Percentiles rank a stretch among this genome's conserved stretches.
These are phyloP conservation scores for Cladosporium oxysporum DNA, from an alignment of 2,329 filamentous ascomycete species.

Conservation along the genomic window DNA sequence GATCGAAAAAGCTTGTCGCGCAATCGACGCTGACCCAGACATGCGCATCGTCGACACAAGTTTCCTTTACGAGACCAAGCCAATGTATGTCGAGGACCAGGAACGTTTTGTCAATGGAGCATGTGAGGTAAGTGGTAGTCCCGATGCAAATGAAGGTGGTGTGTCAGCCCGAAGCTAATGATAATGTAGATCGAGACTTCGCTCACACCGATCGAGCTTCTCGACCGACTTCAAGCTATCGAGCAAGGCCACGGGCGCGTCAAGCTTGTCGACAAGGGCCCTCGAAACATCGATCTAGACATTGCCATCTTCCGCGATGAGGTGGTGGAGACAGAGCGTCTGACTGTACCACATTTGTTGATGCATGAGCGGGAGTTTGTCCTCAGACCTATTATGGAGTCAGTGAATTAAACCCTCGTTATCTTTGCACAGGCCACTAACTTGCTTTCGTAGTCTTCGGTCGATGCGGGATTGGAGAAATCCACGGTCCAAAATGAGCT, in stretches of 20 bases:
- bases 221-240: conserved; percentile 81
- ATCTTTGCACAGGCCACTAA: background rate
- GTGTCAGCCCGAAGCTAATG: conserved; percentile 18
- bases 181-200: conserved; percentile 73
- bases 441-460: background rate
- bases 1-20: conserved; percentile 80
- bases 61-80: conserved; percentile 87
- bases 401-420: conserved; percentile 34
- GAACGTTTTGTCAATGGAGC: conserved; percentile 87
- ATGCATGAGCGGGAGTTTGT: conserved; percentile 95
- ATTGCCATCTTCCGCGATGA: conserved; percentile 79
- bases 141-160: background rate
- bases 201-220: conserved; percentile 70
- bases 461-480: background rate
- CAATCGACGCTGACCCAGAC: conserved; percentile 68
- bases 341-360: conserved; percentile 80
- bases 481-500: background rate
- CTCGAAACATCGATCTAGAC: conserved; percentile 91
- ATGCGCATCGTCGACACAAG: conserved; percentile 80
- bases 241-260: conserved; percentile 76
- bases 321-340: conserved; percentile 65
- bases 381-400: conserved; percentile 81
- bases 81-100: conserved; percentile 95
- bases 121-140: conserved; percentile 69
- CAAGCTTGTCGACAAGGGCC: conserved; percentile 89